Conservation (phyloP, 108 stramenopile species). For the Epithemia pelagica region DNA sequence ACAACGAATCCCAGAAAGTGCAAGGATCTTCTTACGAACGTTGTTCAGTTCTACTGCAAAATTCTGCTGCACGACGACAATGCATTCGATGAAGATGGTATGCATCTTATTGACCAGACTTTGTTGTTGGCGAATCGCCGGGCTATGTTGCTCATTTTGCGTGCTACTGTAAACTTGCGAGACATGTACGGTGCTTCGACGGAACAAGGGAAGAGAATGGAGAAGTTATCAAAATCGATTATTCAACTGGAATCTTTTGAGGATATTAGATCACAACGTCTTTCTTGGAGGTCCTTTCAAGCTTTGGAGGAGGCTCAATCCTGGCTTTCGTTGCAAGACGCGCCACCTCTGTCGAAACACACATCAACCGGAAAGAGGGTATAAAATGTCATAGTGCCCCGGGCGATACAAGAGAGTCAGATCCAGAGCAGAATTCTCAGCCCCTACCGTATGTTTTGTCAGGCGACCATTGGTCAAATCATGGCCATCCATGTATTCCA, state of each 20-base stretch:
- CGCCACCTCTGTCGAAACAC: not conserved
- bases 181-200: not conserved
- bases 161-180: constrained; percentile 40
- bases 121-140: constrained; percentile 30
- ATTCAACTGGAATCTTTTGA: constrained; percentile 1
- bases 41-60: constrained; percentile 33
- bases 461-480: constrained; percentile 19
- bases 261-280: not conserved
- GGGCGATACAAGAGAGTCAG: constrained; percentile 75
- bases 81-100: constrained; percentile 9
- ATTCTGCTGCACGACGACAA: constrained; percentile 23
- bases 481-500: constrained; percentile 82
- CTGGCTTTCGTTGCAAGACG: not conserved
- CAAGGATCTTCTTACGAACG: constrained; percentile 17
- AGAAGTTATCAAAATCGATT: not conserved
- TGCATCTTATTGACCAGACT: constrained; percentile 24
- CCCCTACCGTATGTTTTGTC: constrained; percentile 44
- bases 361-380: constrained; percentile 14
- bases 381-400: constrained; percentile 85
- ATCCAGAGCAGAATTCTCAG: constrained; percentile 11
- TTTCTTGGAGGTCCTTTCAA: not conserved
- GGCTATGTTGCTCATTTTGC: constrained; percentile 31
- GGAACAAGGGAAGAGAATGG: not conserved
- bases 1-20: constrained; percentile 6
- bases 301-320: not conserved